Evolutionary conservation across 1,139 yeast genomes (phyloP), one percentile per base, ranked within the genome.

Genomic region (Lodderomyces metapsilosis): DNA sequence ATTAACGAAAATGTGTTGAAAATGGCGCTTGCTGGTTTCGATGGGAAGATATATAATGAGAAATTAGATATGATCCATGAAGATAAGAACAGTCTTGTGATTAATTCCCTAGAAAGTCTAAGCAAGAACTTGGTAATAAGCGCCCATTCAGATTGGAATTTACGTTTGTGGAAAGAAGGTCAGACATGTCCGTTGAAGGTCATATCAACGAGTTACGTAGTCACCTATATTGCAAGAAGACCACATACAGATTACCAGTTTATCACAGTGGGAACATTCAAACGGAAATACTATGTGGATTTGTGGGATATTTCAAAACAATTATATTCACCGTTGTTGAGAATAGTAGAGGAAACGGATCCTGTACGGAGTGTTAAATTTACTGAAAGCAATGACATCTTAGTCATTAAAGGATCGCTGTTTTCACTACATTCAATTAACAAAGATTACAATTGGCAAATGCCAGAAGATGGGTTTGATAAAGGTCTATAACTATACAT

Each of bases 281-380:
- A 52, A 38, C 50, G 52, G 17, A 42, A 40, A 12, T 22, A 80
- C 0, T 51, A 61, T 11, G 52, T 81, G n/a, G 78, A 78, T 43
- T 58, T 78, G 17, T 82, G 85, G 85, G 80, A 82, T 52, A 56
- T 82, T 31, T 53, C 58, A 6, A 53, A 49, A 11, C 68, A 62
- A 43, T 40, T 66, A 2, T 72, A 73, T 43, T 57, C 59, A 9
- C 78, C 83, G 2, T 44, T 73, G 1, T 49, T 59, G 8, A 47
- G 23, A 8, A 36, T 48, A 18, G 34, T 36, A 5, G 38, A 34
- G 11, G 44, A 43, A 5, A 27, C 18, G 4, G 39, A 40, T n/a
- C 31, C 35, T 25, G 24, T 45, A 9, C 18, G 17, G 2, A 6
- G 22, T n/a, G 70, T 1, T 46, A 53, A 11, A 44, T 62, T 10